phyloP scores from a whole-genome alignment of 768 basidiomycete genomes.

The Lentinula aciculospora region DNA sequence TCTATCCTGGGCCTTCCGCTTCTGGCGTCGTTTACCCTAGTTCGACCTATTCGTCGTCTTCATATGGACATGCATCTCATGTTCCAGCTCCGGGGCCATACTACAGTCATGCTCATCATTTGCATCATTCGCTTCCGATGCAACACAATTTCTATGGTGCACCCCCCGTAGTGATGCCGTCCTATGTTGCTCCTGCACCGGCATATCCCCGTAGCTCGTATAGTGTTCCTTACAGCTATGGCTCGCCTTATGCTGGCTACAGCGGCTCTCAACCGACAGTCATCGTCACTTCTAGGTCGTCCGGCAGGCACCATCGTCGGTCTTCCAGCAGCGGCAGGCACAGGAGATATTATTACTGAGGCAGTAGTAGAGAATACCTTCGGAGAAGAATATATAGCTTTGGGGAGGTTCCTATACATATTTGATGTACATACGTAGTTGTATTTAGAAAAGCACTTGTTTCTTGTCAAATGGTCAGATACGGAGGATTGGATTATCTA shows the following conservation, averaged over 20 bases:
- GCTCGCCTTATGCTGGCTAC: background rate
- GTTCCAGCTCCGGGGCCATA: background rate
- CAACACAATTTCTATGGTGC: constrained; percentile 5
- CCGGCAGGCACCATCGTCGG: background rate
- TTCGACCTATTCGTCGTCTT: background rate
- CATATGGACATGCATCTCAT: background rate
- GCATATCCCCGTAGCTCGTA: background rate
- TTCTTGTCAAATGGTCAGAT: background rate
- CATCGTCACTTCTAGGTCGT: constrained; percentile 1
- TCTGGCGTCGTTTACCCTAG: background rate
- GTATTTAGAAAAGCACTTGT: background rate
- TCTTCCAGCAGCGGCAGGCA: background rate
- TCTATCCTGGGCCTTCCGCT: background rate
- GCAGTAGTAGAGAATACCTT: background rate
- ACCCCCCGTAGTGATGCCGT: background rate
- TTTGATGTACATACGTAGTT: background rate
- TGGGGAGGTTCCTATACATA: background rate
- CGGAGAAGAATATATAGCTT: background rate
- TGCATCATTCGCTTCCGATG: background rate
- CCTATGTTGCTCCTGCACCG: background rate
- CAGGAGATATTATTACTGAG: constrained; percentile 3
- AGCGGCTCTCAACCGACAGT: background rate
- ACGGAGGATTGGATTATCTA: too few species aligned
- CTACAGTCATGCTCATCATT: background rate
- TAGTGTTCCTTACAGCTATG: background rate